A percentile compares a stretch with the other conserved stretches of the same genome.
phyloP scores from a whole-genome alignment of 176 grass and related monocot species.

The Hsuehochloa calcarea region DNA sequence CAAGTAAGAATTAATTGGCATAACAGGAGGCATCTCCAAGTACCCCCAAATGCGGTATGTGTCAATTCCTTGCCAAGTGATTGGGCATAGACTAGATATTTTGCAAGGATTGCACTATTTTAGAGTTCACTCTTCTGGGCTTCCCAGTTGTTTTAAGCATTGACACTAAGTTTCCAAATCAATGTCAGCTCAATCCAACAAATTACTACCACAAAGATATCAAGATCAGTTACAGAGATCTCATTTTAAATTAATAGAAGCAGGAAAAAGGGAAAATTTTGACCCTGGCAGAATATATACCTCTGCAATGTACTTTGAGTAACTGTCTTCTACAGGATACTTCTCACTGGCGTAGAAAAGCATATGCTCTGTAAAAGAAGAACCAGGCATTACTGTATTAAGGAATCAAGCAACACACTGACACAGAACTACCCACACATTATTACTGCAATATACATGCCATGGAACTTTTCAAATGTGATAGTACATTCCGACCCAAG shows the following conservation, averaged over 20 bases:
- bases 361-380: slow-evolving; percentile 86
- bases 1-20: neutral
- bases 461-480: slow-evolving; percentile 18
- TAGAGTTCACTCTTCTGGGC: neutral
- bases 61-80: neutral
- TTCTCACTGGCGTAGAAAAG: slow-evolving; percentile 97
- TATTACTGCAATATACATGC: slow-evolving; percentile 16
- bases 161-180: slow-evolving; percentile 14
- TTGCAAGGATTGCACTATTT: neutral
- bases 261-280: neutral
- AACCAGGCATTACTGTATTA: neutral
- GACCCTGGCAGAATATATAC: slow-evolving; percentile 43
- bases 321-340: slow-evolving; percentile 89
- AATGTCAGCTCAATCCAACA: slow-evolving; percentile 1
- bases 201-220: slow-evolving; percentile 2
- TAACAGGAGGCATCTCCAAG: neutral
- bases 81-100: neutral
- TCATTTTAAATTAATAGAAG: neutral
- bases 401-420: neutral
- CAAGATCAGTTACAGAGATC: slow-evolving; percentile 1
- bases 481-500: slow-evolving; percentile 9
- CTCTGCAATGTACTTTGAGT: slow-evolving; percentile 89
- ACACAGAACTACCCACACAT: neutral
- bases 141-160: slow-evolving; percentile 1
- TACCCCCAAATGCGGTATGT: neutral